Conservation (phyloP, 257 asterid genomes). For the Solanum medicagineum region DNA sequence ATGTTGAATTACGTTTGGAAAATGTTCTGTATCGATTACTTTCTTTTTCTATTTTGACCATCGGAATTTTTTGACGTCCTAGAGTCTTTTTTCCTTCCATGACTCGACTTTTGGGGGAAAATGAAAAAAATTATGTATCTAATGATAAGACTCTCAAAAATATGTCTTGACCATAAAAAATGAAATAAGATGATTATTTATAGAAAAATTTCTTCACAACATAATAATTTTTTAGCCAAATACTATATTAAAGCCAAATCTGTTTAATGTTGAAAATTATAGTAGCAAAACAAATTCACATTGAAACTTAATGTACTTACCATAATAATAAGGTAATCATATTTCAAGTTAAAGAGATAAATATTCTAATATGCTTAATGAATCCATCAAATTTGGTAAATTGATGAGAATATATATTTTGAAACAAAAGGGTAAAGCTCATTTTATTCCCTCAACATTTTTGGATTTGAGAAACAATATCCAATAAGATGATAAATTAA, state of each 20-base stretch:
- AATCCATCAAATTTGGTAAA: neutral
- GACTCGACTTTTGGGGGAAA: neutral
- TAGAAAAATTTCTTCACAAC: neutral
- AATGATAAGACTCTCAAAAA: neutral
- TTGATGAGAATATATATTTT: neutral
- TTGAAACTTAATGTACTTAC: neutral
- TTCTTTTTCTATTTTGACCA: constrained; percentile 9
- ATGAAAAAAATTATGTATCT: neutral
- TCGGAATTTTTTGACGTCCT: constrained; percentile 22
- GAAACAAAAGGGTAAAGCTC: neutral
- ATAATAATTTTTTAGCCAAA: neutral
- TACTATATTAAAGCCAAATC: neutral
- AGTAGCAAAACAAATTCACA: neutral
- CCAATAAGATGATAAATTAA: too few species aligned
- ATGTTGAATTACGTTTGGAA: constrained; percentile 15
- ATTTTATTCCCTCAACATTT: too few species aligned
- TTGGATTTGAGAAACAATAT: neutral
- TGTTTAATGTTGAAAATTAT: neutral
- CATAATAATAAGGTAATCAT: neutral
- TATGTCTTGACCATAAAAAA: neutral
- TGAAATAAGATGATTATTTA: neutral
- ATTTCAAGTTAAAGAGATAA: neutral
- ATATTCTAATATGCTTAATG: neutral
- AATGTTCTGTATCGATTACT: constrained; percentile 12
- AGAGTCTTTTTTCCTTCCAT: constrained; percentile 4